Base-by-base conservation (phyloP, 192 early-diverging fungal genomes). In the Coemansia sp. region DNA sequence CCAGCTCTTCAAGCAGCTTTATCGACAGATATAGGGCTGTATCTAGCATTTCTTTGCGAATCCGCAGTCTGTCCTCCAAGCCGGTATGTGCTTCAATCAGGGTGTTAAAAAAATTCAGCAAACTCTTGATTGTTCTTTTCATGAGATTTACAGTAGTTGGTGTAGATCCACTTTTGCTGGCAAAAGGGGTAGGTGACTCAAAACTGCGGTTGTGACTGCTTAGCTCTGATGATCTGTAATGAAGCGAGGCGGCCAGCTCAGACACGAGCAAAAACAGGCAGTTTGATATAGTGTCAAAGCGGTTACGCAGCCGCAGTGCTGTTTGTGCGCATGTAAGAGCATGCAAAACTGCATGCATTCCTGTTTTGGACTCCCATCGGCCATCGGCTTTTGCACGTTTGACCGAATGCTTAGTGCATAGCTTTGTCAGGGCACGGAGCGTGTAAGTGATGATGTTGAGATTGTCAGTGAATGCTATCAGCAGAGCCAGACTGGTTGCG, bases 341-440 rank as follows among this genome's bases (percentile, higher is more conserved):
- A 45, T 67, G 56, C 30, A 67, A 28, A 5, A 74, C 65, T 3
- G 64, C 45, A 14, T 67, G 56, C 4, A 68, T 51, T 0, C 71
- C 71, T 2, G 52, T 57, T 2, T 74, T 61, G 1, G 70, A 54
- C 42, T 66, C 51, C 70, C 63, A 66, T 18, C 64, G 18, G 19
- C 50, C 46, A 16, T 56, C 59, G 16, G 59, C 70, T 6, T 40
- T 66, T 15, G 52, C 58, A 20, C 57, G 37, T 14, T 50, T 66
- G 28, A 65, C 61, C 44, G 71, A 67, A n/a, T 74, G 64, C n/a
- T 61, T 67, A 3, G 71, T 59, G 13, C 71, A 74, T 10, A 74
- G 47, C 41, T 68, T 67, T 10, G 60, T 63, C 45, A 74, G 43
- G 4, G 59, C 48, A 30, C 71, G 65, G 19, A 74, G 56, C 2